A percentile compares a stretch with the other conserved stretches of the same genome.
Conservation (phyloP, 768 basidiomycete genomes). For the Suillus subaureus region DNA sequence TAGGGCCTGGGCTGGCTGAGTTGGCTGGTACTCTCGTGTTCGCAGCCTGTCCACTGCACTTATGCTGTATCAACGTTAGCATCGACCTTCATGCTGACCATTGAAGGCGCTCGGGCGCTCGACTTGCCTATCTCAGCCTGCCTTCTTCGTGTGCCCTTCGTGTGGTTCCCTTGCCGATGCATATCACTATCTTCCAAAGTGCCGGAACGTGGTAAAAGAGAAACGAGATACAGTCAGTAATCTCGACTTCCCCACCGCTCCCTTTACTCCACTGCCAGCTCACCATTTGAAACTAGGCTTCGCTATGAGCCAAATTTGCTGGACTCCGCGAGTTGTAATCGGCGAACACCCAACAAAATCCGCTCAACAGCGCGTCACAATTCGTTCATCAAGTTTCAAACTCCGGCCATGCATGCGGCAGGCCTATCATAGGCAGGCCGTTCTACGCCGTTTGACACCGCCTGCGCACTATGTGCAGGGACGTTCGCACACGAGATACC, state of each 20-base stretch:
- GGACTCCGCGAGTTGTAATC: neutral
- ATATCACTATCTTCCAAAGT: constrained; percentile 1
- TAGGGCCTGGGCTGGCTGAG: neutral
- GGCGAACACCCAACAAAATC: neutral
- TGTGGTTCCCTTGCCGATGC: constrained; percentile 3
- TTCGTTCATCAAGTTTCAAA: neutral
- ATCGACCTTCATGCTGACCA: neutral
- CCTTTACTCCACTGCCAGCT: neutral
- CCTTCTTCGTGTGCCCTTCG: neutral
- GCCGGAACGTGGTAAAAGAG: neutral
- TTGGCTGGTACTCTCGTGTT: neutral
- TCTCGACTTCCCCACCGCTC: neutral
- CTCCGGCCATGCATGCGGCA: neutral
- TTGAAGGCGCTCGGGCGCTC: neutral
- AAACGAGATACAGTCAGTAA: neutral
- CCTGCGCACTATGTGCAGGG: neutral
- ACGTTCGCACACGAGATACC: neutral
- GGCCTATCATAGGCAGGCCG: neutral
- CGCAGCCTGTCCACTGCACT: neutral
- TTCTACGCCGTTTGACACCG: neutral
- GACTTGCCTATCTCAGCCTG: constrained; percentile 6
- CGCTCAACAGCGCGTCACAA: neutral
- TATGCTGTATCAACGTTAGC: neutral
- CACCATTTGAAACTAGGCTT: constrained; percentile 1
- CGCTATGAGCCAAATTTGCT: neutral